phyloP scores from a whole-genome alignment of 2,329 filamentous ascomycete genomes.

The Epichloe typhina region DNA sequence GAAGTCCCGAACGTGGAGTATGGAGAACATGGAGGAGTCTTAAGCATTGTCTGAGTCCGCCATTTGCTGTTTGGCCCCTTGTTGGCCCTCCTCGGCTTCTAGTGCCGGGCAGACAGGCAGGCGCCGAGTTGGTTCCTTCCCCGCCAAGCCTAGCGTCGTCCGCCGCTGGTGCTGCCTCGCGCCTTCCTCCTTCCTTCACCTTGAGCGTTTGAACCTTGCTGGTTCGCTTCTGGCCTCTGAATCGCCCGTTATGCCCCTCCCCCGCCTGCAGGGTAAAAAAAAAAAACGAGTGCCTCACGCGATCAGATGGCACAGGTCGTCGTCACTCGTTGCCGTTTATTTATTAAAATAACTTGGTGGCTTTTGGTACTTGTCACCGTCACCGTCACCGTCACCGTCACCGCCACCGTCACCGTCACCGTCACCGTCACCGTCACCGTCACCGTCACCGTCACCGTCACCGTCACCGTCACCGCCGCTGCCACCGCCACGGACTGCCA shows the following conservation, averaged over 20 bases:
- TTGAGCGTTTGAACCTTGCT: neutral
- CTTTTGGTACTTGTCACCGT: neutral
- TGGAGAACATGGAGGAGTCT: no score
- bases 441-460: neutral
- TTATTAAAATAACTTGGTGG: neutral
- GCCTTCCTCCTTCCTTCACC: no score
- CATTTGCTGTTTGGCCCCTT: no score
- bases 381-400: neutral
- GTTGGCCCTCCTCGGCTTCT: no score
- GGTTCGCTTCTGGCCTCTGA: neutral
- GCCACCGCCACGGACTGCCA: no score
- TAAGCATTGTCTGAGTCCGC: no score
- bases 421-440: neutral
- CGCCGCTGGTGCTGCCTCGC: no score
- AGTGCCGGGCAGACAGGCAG: neutral
- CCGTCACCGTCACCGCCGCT: neutral
- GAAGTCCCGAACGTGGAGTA: neutral
- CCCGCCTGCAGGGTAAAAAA: neutral
- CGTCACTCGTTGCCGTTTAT: neutral
- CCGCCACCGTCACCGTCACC: no score
- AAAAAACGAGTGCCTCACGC: slow-evolving; percentile 6
- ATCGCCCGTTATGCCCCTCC: neutral
- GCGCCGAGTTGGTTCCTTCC: neutral
- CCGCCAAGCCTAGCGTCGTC: neutral
- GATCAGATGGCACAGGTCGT: slow-evolving; percentile 1